phyloP scores from a whole-genome alignment of 2,329 filamentous ascomycete genomes.

The Curvularia verruculosa region DNA sequence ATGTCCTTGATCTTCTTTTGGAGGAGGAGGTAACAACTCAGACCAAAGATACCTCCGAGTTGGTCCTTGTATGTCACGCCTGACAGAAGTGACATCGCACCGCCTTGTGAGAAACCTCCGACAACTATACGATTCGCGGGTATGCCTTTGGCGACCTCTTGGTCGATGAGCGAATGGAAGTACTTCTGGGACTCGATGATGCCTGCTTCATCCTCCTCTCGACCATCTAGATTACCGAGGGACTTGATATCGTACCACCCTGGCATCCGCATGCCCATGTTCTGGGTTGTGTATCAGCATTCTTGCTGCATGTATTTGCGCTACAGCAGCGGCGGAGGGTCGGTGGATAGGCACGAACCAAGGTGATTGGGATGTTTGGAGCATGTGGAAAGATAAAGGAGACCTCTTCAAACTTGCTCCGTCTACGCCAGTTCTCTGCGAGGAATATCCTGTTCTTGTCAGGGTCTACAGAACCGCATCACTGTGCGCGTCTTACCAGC shows the following conservation, averaged over 20 bases:
- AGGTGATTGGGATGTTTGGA: conserved; percentile 82
- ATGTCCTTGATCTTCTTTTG: conserved; percentile 64
- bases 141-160: conserved; percentile 81
- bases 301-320: not conserved
- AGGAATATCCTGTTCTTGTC: conserved; percentile 65
- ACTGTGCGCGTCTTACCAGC: conserved; percentile 64
- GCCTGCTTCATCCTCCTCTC: conserved; percentile 71
- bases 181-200: conserved; percentile 75
- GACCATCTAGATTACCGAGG: conserved; percentile 53
- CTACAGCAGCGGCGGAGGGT: not conserved
- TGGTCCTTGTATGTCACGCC: conserved; percentile 76
- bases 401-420: conserved; percentile 82
- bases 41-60: conserved; percentile 84
- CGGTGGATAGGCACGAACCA: conserved; percentile 58
- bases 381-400: conserved; percentile 95
- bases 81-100: conserved; percentile 81
- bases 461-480: conserved; percentile 14
- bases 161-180: conserved; percentile 78
- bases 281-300: conserved; percentile 55
- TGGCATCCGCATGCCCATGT: conserved; percentile 79
- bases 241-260: conserved; percentile 80
- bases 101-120: conserved; percentile 85
- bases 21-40: conserved; percentile 82
- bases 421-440: conserved; percentile 84
- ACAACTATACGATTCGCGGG: conserved; percentile 82